Evolutionary conservation across 2,329 filamentous ascomycete genomes (phyloP).

Genomic region (Cladosporium velox): DNA sequence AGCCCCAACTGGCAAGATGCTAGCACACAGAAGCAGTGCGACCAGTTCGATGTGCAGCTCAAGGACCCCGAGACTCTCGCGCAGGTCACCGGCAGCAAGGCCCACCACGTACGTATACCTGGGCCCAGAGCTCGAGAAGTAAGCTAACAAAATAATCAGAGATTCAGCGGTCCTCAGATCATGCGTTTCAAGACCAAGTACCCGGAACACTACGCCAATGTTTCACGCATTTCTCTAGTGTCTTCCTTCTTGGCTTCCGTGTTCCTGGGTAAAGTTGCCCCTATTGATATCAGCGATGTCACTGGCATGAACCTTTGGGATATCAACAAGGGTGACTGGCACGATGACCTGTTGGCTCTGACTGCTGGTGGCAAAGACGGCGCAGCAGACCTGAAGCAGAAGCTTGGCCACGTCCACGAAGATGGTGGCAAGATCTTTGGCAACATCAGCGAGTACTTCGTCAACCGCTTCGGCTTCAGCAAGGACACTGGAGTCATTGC

Average conservation of each 20-base stretch:
- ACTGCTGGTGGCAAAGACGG: constrained; percentile 60
- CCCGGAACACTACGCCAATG: constrained; percentile 77
- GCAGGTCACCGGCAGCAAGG: constrained; percentile 81
- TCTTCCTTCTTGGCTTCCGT: constrained; percentile 93
- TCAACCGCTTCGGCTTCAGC: constrained; percentile 74
- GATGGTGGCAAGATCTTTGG: constrained; percentile 83
- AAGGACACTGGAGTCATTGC: constrained; percentile 74
- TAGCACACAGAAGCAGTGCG: constrained; percentile 89
- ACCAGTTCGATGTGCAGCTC: constrained; percentile 76
- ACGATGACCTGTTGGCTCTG: constrained; percentile 72
- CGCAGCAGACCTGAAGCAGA: constrained; percentile 66
- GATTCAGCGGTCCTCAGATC: constrained; percentile 97
- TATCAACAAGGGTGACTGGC: constrained; percentile 72
- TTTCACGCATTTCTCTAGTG: constrained; percentile 84
- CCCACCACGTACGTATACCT: constrained; percentile 73
- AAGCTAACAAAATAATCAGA: constrained; percentile 50
- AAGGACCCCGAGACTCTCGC: constrained; percentile 70
- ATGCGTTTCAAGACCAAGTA: constrained; percentile 80
- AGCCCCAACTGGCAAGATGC: constrained; percentile 98
- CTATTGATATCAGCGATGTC: constrained; percentile 90
- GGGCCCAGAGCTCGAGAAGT: not conserved
- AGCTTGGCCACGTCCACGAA: constrained; percentile 76
- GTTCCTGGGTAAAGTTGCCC: constrained; percentile 80
- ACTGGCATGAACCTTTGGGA: constrained; percentile 98
- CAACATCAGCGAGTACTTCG: constrained; percentile 75